These are phyloP conservation scores for Babesia divergens DNA, from an alignment of 169 alveolate species.

Conservation along the genomic window DNA sequence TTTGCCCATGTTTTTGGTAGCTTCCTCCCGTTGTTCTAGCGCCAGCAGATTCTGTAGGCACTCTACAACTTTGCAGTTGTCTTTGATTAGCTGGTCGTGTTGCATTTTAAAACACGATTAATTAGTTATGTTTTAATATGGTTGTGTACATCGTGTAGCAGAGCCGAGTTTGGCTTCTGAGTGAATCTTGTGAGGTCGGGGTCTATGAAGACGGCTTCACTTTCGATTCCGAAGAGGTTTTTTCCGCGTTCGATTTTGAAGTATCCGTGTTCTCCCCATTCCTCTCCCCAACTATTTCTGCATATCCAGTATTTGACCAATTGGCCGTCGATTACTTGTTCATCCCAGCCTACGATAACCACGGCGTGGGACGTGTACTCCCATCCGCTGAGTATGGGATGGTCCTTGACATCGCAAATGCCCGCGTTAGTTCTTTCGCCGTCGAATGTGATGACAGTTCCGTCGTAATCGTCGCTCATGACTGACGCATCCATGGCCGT, in stretches of 20 bases:
- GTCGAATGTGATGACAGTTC: conserved; percentile 24
- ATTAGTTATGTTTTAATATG: background rate
- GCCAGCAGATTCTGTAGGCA: conserved; percentile 18
- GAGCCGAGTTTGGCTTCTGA: conserved; percentile 5
- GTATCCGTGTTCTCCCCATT: conserved; percentile 81
- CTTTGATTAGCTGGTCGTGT: background rate
- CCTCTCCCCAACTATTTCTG: conserved; percentile 78
- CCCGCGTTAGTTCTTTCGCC: conserved; percentile 38
- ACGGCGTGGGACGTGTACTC: conserved; percentile 88
- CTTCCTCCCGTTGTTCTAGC: conserved; percentile 12
- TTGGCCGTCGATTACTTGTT: conserved; percentile 47
- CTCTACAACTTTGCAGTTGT: background rate
- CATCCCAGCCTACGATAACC: conserved; percentile 88
- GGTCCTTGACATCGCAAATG: conserved; percentile 29
- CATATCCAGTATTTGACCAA: conserved; percentile 80
- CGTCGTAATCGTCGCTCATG: conserved; percentile 58
- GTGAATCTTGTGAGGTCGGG: conserved; percentile 71
- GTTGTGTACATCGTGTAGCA: conserved; percentile 13
- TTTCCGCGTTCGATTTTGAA: conserved; percentile 77
- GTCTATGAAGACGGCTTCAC: conserved; percentile 86
- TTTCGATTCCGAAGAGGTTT: conserved; percentile 81
- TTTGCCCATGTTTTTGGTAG: conserved; percentile 1
- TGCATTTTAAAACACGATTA: background rate
- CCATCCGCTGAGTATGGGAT: conserved; percentile 74
- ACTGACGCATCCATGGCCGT: conserved; percentile 81